Conservation (phyloP, 768 basidiomycete species). For the Amanita brunnescens region DNA sequence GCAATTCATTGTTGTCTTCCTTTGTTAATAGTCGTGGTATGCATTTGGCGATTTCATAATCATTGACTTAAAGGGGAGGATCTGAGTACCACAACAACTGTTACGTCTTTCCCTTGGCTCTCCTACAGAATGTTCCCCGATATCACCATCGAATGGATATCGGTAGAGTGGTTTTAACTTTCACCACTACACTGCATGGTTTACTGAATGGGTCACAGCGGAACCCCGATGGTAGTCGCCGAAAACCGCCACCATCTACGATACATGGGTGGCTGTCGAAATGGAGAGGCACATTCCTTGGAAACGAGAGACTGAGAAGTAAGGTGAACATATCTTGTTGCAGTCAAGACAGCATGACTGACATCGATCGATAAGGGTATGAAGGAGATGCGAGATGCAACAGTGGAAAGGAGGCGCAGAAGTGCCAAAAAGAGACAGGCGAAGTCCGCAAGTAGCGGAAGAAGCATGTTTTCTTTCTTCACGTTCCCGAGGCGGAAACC, state of each 20-base stretch:
- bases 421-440: slow-evolving; percentile 15
- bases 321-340: slow-evolving; percentile 24
- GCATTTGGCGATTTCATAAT: not conserved
- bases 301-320: slow-evolving; percentile 48
- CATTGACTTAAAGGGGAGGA: not conserved
- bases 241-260: slow-evolving; percentile 42
- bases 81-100: not conserved
- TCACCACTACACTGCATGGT: slow-evolving; percentile 8
- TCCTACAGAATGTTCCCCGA: slow-evolving; percentile 10
- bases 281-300: slow-evolving; percentile 61
- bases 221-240: slow-evolving; percentile 34
- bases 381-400: slow-evolving; percentile 58
- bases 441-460: slow-evolving; percentile 10
- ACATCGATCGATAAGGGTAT: slow-evolving; percentile 38
- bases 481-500: slow-evolving; percentile 12
- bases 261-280: slow-evolving; percentile 79
- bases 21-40: no score
- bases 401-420: slow-evolving; percentile 15
- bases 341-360: not conserved
- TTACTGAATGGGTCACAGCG: slow-evolving; percentile 22
- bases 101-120: slow-evolving; percentile 7
- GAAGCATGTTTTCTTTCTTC: slow-evolving; percentile 17
- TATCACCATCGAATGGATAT: slow-evolving; percentile 48
- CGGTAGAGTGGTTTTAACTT: slow-evolving; percentile 18
- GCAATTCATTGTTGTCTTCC: no score